Evolutionary conservation across 1,284 basidiomycete species (phyloP).

Genomic region (Athelia sp.): DNA sequence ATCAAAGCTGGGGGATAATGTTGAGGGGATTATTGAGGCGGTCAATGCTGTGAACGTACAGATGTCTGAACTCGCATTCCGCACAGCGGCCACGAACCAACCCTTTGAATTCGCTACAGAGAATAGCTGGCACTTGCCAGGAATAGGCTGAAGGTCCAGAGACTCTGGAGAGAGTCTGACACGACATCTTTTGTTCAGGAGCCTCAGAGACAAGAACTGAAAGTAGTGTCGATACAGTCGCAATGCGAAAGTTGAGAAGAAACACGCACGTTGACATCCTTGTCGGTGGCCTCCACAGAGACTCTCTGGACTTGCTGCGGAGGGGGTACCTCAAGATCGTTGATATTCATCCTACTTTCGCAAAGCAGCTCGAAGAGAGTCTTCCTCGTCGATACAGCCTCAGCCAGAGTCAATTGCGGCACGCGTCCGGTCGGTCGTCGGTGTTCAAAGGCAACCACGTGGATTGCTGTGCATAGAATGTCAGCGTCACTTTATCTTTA

Average conservation of each 20-base stretch:
- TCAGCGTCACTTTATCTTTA: too few relatives aligned
- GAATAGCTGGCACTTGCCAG: conserved; percentile 30
- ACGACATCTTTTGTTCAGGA: conserved; percentile 1
- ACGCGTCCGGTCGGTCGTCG: background rate
- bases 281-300: background rate
- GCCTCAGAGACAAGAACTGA: background rate
- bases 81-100: conserved; percentile 61
- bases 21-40: conserved; percentile 5
- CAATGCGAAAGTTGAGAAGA: background rate
- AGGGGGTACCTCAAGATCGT: background rate
- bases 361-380: conserved; percentile 1
- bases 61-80: conserved; percentile 26
- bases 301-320: background rate
- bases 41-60: conserved; percentile 24
- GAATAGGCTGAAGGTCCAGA: background rate
- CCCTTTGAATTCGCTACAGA: conserved; percentile 52
- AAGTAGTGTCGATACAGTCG: background rate
- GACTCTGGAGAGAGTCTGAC: conserved; percentile 1
- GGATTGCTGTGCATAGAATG: too few relatives aligned
- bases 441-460: too few relatives aligned
- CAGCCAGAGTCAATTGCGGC: background rate
- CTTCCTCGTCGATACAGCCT: background rate
- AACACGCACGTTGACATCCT: background rate
- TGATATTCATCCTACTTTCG: conserved; percentile 1
- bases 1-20: conserved; percentile 39